Conservation (phyloP, 352 stramenopile species). For the Phytophthora crassamura region DNA sequence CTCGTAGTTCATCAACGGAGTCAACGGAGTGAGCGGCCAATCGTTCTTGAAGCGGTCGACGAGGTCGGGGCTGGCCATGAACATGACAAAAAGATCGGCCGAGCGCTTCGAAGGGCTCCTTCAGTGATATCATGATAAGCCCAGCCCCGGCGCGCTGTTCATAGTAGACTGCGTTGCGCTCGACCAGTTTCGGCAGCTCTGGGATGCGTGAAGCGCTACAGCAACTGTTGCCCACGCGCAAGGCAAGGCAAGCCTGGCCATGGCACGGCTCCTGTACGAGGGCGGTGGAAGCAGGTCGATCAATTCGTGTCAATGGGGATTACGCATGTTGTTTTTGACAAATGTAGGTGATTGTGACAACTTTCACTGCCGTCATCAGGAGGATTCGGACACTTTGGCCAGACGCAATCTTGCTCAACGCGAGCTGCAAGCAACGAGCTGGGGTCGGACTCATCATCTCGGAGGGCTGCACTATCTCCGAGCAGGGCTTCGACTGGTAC, state of each 20-base stretch:
- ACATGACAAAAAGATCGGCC: constrained; percentile 47
- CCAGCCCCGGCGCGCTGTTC: constrained; percentile 41
- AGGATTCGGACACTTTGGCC: no score
- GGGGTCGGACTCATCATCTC: constrained; percentile 54
- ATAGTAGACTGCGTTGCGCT: constrained; percentile 48
- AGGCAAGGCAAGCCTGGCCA: no score
- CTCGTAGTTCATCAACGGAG: constrained; percentile 27
- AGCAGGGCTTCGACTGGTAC: constrained; percentile 40
- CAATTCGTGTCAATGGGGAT: no score
- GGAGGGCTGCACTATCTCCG: constrained; percentile 48
- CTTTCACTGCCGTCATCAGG: no score
- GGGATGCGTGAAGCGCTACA: no score
- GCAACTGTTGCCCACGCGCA: no score
- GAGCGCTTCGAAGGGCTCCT: constrained; percentile 27
- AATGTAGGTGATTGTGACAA: no score
- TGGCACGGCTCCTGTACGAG: no score
- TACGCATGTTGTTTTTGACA: no score
- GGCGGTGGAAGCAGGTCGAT: no score
- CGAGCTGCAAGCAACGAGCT: constrained; percentile 44
- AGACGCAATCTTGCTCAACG: constrained; percentile 11
- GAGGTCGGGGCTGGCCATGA: constrained; percentile 54
- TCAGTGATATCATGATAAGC: constrained; percentile 51
- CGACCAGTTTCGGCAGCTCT: neutral
- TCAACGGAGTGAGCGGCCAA: constrained; percentile 23
- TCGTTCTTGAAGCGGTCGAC: constrained; percentile 37